phyloP scores from a whole-genome alignment of 2,329 filamentous ascomycete species.

The Leptographium lundbergii region DNA sequence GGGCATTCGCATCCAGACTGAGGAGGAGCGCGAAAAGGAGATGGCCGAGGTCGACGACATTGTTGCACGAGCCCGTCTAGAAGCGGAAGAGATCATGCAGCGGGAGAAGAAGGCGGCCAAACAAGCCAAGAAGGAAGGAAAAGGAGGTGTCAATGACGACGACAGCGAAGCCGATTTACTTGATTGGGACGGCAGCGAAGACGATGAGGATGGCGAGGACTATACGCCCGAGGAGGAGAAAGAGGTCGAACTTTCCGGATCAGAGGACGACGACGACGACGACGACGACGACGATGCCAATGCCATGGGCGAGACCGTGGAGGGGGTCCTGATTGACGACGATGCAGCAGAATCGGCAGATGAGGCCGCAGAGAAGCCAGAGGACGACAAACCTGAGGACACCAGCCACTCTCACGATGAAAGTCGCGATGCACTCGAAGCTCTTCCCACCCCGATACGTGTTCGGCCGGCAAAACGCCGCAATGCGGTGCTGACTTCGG shows the following conservation, averaged over 20 bases:
- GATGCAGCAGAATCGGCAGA: slow-evolving; percentile 13
- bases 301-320: slow-evolving; percentile 18
- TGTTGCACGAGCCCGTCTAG: slow-evolving; percentile 68
- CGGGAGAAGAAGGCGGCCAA: slow-evolving; percentile 64
- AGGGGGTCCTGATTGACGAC: slow-evolving; percentile 8
- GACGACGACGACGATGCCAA: slow-evolving; percentile 4
- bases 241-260: slow-evolving; percentile 12
- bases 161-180: slow-evolving; percentile 24
- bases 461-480: slow-evolving; percentile 36
- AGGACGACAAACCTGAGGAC: slow-evolving; percentile 17
- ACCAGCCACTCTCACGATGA: neutral
- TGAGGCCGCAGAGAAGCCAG: slow-evolving; percentile 21
- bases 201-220: slow-evolving; percentile 21
- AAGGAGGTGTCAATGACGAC: slow-evolving; percentile 33
- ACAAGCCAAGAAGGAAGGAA: slow-evolving; percentile 38
- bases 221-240: slow-evolving; percentile 6
- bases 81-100: slow-evolving; percentile 67
- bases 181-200: slow-evolving; percentile 22
- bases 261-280: slow-evolving; percentile 11
- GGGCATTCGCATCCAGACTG: slow-evolving; percentile 70
- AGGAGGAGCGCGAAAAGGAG: slow-evolving; percentile 74
- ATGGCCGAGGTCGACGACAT: slow-evolving; percentile 78
- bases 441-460: slow-evolving; percentile 5
- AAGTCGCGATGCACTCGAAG: neutral
- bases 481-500: slow-evolving; percentile 39